These are phyloP conservation scores for Amylostereum areolatum DNA, from an alignment of 1,284 basidiomycete genomes.

Conservation along the genomic window DNA sequence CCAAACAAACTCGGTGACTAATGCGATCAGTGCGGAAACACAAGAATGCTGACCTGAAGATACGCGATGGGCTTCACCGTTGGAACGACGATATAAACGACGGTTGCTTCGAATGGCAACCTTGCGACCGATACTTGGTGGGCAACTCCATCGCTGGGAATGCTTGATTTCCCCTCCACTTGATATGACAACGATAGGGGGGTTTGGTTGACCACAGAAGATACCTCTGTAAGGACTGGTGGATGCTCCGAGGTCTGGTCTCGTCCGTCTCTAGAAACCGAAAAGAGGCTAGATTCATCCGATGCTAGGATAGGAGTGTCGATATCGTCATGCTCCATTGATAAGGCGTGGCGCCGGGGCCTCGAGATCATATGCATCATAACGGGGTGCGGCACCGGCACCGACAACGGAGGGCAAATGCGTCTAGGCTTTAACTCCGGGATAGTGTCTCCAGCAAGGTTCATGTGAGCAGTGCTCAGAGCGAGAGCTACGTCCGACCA, in stretches of 20 bases:
- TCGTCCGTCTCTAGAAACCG: too few relatives aligned
- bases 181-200: slow-evolving; percentile 43
- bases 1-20: background rate
- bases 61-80: slow-evolving; percentile 39
- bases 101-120: slow-evolving; percentile 38
- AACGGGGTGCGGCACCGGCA: too few relatives aligned
- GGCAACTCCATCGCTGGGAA: slow-evolving; percentile 45
- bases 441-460: slow-evolving; percentile 11
- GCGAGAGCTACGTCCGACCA: slow-evolving; percentile 46
- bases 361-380: too few relatives aligned
- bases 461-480: slow-evolving; percentile 41
- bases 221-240: too few relatives aligned
- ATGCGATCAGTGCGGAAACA: background rate
- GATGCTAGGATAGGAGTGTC: too few relatives aligned
- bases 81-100: slow-evolving; percentile 46
- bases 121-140: slow-evolving; percentile 50
- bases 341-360: too few relatives aligned
- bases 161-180: slow-evolving; percentile 40
- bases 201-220: slow-evolving; percentile 32
- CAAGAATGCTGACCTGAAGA: slow-evolving; percentile 30
- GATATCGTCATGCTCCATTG: too few relatives aligned
- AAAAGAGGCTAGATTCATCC: too few relatives aligned
- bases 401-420: slow-evolving; percentile 7
- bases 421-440: slow-evolving; percentile 14
- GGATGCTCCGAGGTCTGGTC: too few relatives aligned